These are phyloP conservation scores for Medicago ruthenica DNA, from an alignment of 306 rosid species.

Conservation along the genomic window DNA sequence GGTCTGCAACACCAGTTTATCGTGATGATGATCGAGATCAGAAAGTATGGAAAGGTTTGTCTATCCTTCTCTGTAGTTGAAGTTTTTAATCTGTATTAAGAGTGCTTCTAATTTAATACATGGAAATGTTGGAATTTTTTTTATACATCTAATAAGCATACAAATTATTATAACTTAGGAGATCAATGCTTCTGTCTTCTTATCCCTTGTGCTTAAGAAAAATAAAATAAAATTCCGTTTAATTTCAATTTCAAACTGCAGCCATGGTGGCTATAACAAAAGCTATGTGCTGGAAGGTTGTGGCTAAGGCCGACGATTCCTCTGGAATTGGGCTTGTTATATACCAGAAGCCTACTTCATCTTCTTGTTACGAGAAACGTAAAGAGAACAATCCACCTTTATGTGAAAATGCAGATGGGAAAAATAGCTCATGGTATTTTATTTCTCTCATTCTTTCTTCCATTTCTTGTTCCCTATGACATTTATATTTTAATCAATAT, in stretches of 20 bases:
- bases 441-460: not conserved
- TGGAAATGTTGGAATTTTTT: conserved; percentile 1
- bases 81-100: not conserved
- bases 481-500: conserved; percentile 30
- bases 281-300: conserved; percentile 88
- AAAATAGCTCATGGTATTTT: conserved; percentile 80
- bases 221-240: not conserved
- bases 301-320: conserved; percentile 69
- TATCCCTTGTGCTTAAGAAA: not conserved
- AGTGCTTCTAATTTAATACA: conserved; percentile 16
- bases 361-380: conserved; percentile 70
- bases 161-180: conserved; percentile 8
- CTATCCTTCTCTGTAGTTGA: conserved; percentile 15
- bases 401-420: conserved; percentile 61
- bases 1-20: conserved; percentile 98
- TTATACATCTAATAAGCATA: not conserved
- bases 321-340: conserved; percentile 90
- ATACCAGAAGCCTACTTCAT: conserved; percentile 83
- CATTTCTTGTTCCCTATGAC: conserved; percentile 1
- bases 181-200: conserved; percentile 23
- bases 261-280: conserved; percentile 74
- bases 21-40: conserved; percentile 72
- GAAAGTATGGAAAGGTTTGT: conserved; percentile 83
- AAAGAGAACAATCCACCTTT: conserved; percentile 63
- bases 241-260: conserved; percentile 46